Evolutionary conservation across 768 basidiomycete species (phyloP).

Genomic region (Hydnomerulius pinastri): DNA sequence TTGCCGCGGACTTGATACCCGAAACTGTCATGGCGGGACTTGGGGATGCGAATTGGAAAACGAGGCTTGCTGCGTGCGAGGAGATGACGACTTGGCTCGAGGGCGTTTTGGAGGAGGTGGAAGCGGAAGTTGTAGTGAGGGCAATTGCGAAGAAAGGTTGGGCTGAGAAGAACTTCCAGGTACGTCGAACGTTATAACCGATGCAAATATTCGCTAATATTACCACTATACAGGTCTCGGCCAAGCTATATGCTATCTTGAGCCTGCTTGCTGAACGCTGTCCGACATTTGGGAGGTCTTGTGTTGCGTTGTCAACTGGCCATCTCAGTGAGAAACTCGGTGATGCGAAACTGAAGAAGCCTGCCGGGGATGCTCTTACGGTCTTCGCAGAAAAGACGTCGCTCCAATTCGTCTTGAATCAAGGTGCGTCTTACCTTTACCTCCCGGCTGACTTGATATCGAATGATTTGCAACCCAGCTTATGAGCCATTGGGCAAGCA

Average conservation of each 20-base stretch:
- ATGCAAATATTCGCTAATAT: constrained; percentile 6
- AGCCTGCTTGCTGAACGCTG: constrained; percentile 71
- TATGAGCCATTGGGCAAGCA: constrained; percentile 94
- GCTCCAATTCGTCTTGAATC: constrained; percentile 89
- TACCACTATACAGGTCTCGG: constrained; percentile 65
- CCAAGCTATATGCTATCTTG: constrained; percentile 84
- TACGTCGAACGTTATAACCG: constrained; percentile 27
- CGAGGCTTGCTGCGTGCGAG: constrained; percentile 82
- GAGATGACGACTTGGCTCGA: constrained; percentile 86
- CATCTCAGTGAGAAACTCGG: constrained; percentile 94
- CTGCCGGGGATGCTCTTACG: constrained; percentile 85
- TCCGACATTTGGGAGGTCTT: constrained; percentile 83
- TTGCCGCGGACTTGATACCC: constrained; percentile 75
- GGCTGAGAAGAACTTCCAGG: constrained; percentile 99
- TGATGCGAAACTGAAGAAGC: constrained; percentile 95
- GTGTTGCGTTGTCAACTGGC: constrained; percentile 75
- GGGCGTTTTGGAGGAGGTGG: constrained; percentile 59
- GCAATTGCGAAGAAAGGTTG: constrained; percentile 91
- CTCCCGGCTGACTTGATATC: constrained; percentile 14
- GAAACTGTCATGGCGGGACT: constrained; percentile 67
- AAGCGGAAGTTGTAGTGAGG: constrained; percentile 87
- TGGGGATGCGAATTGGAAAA: constrained; percentile 93
- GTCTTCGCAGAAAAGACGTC: constrained; percentile 91
- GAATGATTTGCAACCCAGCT: constrained; percentile 46
- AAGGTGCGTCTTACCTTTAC: constrained; percentile 61